Base-by-base conservation (phyloP, 2,329 filamentous ascomycete species). In the Fusarium pseudoanthophilum region DNA sequence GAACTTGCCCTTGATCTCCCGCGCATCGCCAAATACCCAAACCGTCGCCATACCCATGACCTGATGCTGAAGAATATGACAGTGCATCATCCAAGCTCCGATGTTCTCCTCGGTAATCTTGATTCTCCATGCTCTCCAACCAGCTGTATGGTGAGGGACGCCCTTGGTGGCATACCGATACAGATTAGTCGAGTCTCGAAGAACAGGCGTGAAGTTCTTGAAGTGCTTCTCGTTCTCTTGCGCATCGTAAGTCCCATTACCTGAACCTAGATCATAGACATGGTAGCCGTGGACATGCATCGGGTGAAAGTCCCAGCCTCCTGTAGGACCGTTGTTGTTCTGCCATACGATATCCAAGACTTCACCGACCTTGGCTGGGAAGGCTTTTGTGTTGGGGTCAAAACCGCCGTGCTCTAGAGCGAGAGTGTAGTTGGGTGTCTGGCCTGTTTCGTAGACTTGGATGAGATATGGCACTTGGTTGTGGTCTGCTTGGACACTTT, bases 1-100 rank as follows among this genome's bases (percentile, higher is more conserved):
- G 46, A 73, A 73, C 55, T 68, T 73, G 46, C 16, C 62, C 9
- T 20, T 42, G 2, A 75, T 74, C 16, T 77, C 72, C 2, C 64
- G 56, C 7, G 70, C 72, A 49, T 79, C 71, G 11, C 79, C 79
- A 71, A 78, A 75, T 10, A 77, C 64, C 76, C 73, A 75, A 21
- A 78, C 70, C 18, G 62, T 77, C 39, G 73, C 60, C 84, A 81
- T 80, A 74, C 76, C 87, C 87, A 90, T 90, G 24, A 88, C 80
- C 84, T 89, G 88, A 76, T 91, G 89, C 60, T 86, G 85, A 56
- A 88, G 71, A 21, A 87, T 85, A 77, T 91, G 89, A 70, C 89
- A 91, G 77, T 91, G 89, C 70, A 91, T 82, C 87, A 91, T 87
- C 88, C 88, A 91, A 7, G 88, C 87, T 1, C 89, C 89, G 0